Conservation (phyloP, 129 eudicot genomes). For the Tanacetum coccineum region DNA sequence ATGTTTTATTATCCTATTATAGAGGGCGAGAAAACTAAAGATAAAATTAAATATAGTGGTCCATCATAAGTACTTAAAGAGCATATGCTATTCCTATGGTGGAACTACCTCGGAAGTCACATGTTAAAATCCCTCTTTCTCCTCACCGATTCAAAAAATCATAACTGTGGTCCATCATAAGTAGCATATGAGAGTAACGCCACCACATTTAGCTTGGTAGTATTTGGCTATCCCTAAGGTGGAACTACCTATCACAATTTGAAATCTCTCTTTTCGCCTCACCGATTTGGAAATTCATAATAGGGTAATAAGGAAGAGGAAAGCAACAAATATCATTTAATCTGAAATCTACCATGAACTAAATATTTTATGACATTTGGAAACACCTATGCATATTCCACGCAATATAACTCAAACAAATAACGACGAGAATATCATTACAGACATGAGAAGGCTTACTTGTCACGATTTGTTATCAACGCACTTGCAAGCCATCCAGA, state of each 20-base stretch:
- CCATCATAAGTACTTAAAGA: no score
- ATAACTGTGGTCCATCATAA: background rate
- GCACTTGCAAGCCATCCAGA: conserved; percentile 88
- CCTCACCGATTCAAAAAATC: no score
- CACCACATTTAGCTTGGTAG: background rate
- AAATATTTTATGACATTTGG: background rate
- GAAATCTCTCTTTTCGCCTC: background rate
- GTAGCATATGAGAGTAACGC: background rate
- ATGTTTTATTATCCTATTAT: no score
- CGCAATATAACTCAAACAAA: background rate
- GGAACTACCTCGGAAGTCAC: no score
- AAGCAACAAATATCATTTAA: background rate
- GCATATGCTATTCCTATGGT: no score
- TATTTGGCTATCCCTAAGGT: background rate
- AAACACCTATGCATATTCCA: background rate
- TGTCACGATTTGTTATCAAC: conserved; percentile 55
- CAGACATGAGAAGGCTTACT: conserved; percentile 41
- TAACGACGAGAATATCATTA: background rate
- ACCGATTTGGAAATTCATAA: background rate
- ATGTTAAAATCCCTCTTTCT: no score
- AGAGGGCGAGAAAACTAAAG: background rate
- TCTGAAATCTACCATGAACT: background rate
- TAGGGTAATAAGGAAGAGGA: background rate
- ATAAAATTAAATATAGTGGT: background rate
- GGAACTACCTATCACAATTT: background rate